These are phyloP conservation scores for Corymbia calophylla DNA, from an alignment of 441 rosid genomes.

Conservation along the genomic window DNA sequence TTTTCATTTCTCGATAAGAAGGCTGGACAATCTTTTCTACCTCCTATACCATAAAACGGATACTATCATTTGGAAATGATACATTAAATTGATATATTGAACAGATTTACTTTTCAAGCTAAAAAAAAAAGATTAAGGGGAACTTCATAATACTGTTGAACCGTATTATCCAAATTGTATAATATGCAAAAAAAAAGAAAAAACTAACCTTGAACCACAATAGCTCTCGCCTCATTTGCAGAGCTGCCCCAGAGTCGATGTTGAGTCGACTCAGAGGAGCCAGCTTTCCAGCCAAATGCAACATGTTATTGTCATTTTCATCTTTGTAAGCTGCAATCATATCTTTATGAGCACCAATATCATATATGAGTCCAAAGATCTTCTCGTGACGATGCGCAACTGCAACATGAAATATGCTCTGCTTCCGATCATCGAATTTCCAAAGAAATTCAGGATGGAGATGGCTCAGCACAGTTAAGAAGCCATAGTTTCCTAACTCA, in stretches of 20 bases:
- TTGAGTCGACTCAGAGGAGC: not conserved
- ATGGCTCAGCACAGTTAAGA: not conserved
- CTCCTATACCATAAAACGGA: too few relatives aligned
- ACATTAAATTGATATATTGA: too few relatives aligned
- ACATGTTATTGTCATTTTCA: not conserved
- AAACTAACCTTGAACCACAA: not conserved
- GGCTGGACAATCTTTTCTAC: too few relatives aligned
- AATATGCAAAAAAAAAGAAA: too few relatives aligned
- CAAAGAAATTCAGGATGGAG: not conserved
- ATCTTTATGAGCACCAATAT: not conserved
- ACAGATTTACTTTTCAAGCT: too few relatives aligned
- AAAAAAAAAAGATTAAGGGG: too few relatives aligned
- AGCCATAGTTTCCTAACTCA: not conserved
- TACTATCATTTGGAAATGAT: too few relatives aligned
- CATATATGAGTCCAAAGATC: constrained; percentile 7
- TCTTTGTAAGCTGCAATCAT: not conserved
- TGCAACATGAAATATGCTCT: constrained; percentile 2
- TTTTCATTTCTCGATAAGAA: too few relatives aligned
- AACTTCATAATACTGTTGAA: too few relatives aligned
- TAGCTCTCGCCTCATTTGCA: constrained; percentile 1
- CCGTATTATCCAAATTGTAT: too few relatives aligned
- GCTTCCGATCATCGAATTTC: not conserved
- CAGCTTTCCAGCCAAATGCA: constrained; percentile 1
- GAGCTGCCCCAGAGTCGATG: not conserved
- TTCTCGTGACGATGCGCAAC: not conserved